A percentile compares a stretch with the other conserved stretches of the same genome.
These are phyloP conservation scores for Gracilaria domingensis DNA, from an alignment of 23 red algal genomes.

Conservation along the genomic window DNA sequence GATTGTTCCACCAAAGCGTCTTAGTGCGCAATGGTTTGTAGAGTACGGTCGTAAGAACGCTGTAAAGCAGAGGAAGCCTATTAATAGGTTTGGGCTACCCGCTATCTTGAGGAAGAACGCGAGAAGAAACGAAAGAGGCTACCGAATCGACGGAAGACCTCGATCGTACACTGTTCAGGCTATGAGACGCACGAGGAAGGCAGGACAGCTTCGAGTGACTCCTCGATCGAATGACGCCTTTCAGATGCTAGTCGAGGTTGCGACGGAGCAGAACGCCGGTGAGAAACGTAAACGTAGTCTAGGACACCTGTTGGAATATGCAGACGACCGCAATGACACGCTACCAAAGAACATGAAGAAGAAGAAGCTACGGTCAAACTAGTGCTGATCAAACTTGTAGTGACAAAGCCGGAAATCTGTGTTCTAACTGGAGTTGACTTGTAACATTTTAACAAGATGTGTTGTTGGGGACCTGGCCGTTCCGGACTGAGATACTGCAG, in stretches of 20 bases:
- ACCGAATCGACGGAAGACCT: slow-evolving; percentile 45
- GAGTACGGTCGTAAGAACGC: neutral
- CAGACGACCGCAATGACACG: slow-evolving; percentile 5
- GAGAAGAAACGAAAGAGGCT: slow-evolving; percentile 46
- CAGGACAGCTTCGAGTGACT: slow-evolving; percentile 26
- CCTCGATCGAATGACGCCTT: slow-evolving; percentile 2
- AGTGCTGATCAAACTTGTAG: neutral
- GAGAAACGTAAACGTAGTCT: neutral
- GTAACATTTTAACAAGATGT: neutral
- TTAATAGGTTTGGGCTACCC: slow-evolving; percentile 40
- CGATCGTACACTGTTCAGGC: neutral
- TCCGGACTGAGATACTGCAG: neutral
- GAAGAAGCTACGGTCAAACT: neutral
- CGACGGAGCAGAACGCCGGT: slow-evolving; percentile 6
- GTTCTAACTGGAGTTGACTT: slow-evolving; percentile 36
- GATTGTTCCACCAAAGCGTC: slow-evolving; percentile 36
- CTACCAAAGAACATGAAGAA: slow-evolving; percentile 2
- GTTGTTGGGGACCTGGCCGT: neutral
- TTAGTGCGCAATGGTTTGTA: slow-evolving; percentile 15
- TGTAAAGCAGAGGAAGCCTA: neutral
- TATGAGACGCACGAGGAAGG: neutral
- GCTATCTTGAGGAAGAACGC: slow-evolving; percentile 53
- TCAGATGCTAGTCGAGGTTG: slow-evolving; percentile 31
- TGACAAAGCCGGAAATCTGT: neutral
- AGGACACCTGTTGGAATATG: neutral